Evolutionary conservation across 257 asterid genomes (phyloP).

Genomic region (Paraleonurus japonicus): DNA sequence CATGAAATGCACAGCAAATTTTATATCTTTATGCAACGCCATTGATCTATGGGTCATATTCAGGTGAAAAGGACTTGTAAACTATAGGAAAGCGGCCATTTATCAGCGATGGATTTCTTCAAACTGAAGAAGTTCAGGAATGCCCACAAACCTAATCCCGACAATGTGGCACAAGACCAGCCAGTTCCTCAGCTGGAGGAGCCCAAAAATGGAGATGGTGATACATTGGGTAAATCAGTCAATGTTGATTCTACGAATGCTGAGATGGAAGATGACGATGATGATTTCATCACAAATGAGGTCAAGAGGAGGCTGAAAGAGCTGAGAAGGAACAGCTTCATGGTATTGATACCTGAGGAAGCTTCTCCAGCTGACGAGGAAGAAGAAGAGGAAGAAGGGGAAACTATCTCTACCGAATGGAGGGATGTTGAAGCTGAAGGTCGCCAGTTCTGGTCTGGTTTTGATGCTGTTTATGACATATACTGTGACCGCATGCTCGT

Average conservation of each 20-base stretch:
- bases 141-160: conserved; percentile 52
- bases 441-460: conserved; percentile 83
- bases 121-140: conserved; percentile 62
- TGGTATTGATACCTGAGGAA: conserved; percentile 95
- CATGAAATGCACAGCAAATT: background rate
- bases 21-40: too few relatives aligned
- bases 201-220: conserved; percentile 38
- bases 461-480: conserved; percentile 79
- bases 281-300: conserved; percentile 89
- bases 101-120: conserved; percentile 58
- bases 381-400: conserved; percentile 70
- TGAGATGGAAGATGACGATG: conserved; percentile 83
- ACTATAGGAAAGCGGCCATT: background rate
- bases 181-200: conserved; percentile 56
- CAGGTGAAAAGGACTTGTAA: background rate
- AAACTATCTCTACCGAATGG: conserved; percentile 74
- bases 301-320: conserved; percentile 94
- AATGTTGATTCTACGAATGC: conserved; percentile 45
- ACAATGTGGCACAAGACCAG: conserved; percentile 38
- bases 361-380: conserved; percentile 60
- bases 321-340: conserved; percentile 85
- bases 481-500: conserved; percentile 79
- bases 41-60: too few relatives aligned
- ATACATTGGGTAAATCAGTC: conserved; percentile 47
- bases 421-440: conserved; percentile 88